phyloP scores from a whole-genome alignment of 2,329 filamentous ascomycete genomes.

The Intubia oerlemansii region DNA sequence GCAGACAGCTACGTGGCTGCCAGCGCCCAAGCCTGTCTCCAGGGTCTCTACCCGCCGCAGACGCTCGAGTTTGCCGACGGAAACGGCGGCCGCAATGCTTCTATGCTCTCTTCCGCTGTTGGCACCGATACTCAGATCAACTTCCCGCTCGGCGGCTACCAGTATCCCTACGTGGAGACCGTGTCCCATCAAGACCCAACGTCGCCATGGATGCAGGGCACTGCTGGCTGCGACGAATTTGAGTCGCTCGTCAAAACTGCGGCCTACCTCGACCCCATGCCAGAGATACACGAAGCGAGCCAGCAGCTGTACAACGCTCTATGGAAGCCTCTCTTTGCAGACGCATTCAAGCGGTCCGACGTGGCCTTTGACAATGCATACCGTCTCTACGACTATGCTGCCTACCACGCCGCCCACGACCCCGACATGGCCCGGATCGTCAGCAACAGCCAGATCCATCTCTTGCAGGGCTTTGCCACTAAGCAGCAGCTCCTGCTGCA shows the following conservation, averaged over 20 bases:
- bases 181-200: constrained; percentile 15
- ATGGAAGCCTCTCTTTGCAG: constrained; percentile 17
- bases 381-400: constrained; percentile 31
- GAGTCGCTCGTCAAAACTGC: constrained; percentile 11
- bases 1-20: constrained; percentile 31
- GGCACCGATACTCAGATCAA: constrained; percentile 28
- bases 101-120: constrained; percentile 6
- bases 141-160: constrained; percentile 56
- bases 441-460: constrained; percentile 20
- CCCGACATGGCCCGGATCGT: constrained; percentile 16
- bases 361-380: constrained; percentile 28
- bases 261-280: constrained; percentile 10
- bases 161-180: constrained; percentile 44
- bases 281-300: constrained; percentile 9
- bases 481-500: constrained; percentile 44
- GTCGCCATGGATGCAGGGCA: constrained; percentile 22
- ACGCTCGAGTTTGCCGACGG: constrained; percentile 17
- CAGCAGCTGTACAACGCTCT: constrained; percentile 21
- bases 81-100: constrained; percentile 13
- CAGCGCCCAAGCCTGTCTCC: constrained; percentile 57
- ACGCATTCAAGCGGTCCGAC: constrained; percentile 14
- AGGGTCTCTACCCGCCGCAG: constrained; percentile 64
- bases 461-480: constrained; percentile 43
- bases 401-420: constrained; percentile 32
- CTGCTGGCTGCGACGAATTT: constrained; percentile 18